A percentile compares a stretch with the other conserved stretches of the same genome.
These are phyloP conservation scores for Mortierella sp. DNA, from an alignment of 371 early-diverging fungal genomes.

Conservation along the genomic window DNA sequence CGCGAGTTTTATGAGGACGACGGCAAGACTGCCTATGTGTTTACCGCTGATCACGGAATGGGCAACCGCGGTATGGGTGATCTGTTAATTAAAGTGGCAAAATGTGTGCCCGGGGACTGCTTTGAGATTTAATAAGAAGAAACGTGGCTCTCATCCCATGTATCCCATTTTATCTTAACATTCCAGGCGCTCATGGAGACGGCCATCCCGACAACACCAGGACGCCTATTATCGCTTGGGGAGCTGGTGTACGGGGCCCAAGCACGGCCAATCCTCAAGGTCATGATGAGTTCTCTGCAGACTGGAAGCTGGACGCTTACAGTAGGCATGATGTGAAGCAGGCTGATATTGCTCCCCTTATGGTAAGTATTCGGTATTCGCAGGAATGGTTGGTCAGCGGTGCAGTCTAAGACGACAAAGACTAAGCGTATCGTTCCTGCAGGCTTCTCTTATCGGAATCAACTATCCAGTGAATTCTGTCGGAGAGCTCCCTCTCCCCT, in stretches of 20 bases:
- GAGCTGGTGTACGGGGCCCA: constrained; percentile 86
- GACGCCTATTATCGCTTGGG: constrained; percentile 96
- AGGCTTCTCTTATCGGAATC: constrained; percentile 87
- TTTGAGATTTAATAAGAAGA: constrained; percentile 1
- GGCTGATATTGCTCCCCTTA: constrained; percentile 96
- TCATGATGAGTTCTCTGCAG: constrained; percentile 76
- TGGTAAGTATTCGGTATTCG: constrained; percentile 75
- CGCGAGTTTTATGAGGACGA: constrained; percentile 85
- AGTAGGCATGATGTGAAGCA: constrained; percentile 88
- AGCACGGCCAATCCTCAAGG: constrained; percentile 46
- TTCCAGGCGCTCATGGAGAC: constrained; percentile 89
- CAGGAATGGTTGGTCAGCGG: too few relatives aligned
- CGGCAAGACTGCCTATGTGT: constrained; percentile 86
- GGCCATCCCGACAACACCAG: constrained; percentile 95
- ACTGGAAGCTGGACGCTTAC: constrained; percentile 69
- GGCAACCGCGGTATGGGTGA: constrained; percentile 84
- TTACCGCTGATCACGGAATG: constrained; percentile 98
- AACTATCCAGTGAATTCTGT: constrained; percentile 93
- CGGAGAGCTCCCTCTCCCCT: constrained; percentile 85
- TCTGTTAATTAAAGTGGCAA: constrained; percentile 10
- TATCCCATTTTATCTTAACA: background rate
- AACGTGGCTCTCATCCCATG: background rate
- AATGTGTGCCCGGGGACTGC: constrained; percentile 22
- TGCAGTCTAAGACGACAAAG: too few relatives aligned
- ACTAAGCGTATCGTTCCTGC: background rate